phyloP scores from a whole-genome alignment of 2,329 filamentous ascomycete genomes.

The Cercospora sojina region DNA sequence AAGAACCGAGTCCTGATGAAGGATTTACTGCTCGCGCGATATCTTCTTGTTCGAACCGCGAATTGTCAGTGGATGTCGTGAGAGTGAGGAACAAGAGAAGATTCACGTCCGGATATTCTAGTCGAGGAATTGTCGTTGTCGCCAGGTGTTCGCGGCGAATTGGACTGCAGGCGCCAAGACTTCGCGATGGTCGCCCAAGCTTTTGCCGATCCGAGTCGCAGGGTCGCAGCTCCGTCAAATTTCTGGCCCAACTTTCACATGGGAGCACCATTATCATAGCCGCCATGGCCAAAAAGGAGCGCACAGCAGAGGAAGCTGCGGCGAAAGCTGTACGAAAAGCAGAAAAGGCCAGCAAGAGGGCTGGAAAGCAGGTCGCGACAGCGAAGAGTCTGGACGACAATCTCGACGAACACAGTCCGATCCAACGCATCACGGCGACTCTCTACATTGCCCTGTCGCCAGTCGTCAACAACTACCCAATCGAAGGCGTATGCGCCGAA shows the following conservation, averaged over 20 bases:
- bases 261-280: not conserved
- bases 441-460: constrained; percentile 76
- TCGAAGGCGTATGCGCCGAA: constrained; percentile 70
- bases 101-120: not conserved
- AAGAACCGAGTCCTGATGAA: not conserved
- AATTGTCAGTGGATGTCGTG: not conserved
- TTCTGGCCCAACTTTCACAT: constrained; percentile 8
- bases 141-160: constrained; percentile 3
- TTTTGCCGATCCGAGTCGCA: constrained; percentile 4
- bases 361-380: not conserved
- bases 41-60: not conserved
- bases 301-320: constrained; percentile 15
- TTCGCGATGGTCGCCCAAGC: not conserved
- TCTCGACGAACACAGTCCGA: constrained; percentile 56
- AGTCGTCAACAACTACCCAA: constrained; percentile 65
- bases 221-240: constrained; percentile 11
- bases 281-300: constrained; percentile 12
- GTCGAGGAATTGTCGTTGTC: not conserved
- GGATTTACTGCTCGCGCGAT: not conserved
- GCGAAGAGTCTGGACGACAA: constrained; percentile 3
- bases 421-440: constrained; percentile 75
- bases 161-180: not conserved
- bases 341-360: constrained; percentile 12
- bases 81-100: not conserved
- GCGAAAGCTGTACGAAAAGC: constrained; percentile 18